Base-by-base conservation (phyloP, 257 asterid species). In the Leptodermis oblonga region DNA sequence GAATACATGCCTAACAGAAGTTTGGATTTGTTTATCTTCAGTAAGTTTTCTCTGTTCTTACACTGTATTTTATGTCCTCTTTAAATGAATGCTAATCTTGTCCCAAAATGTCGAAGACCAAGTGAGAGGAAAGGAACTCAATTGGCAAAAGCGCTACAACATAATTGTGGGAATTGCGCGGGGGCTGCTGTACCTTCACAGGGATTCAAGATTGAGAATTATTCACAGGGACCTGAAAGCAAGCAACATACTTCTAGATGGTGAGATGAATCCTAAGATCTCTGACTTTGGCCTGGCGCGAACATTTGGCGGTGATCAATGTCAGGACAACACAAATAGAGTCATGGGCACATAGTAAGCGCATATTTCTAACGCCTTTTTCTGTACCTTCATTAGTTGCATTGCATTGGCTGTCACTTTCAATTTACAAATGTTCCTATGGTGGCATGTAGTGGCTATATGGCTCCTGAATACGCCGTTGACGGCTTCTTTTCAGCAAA, bases 291-390 rank as follows among this genome's bases (percentile, higher is more conserved):
- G 84, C 70, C 62, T 78, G 45, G 81, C 84, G 20, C 65, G 82
- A 67, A 80, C 75, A 14, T 80, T 80, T 55, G 74, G 77, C 4
- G 77, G 81, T 31, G 76, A 80, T 14, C 77, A 73, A 49, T 8
- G 36, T 22, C 72, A 77, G 43, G 82, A 78, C 37, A 76, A 70
- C 62, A 80, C 84, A 9, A 80, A 25, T 13, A 66, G 79, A 68
- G 73, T 80, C 58, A 69, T 77, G 75, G 84, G 84, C 26, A 80
- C 84, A 45, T 77, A 76, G 80, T 77, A 68, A 80, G 79, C n/a
- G 17, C 42, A 52, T 66, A 33, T 30, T 53, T 22, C 13, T 15
- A 20, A 30, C 18, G 5, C 51, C n/a, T 13, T 31, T 25, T 28
- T 13, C 5, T 56, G 3, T 31, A 4, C 42, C 10, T 49, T 55